Evolutionary conservation across 1,284 basidiomycete species (phyloP), one percentile per base, ranked within the genome.

Genomic region (Anthracocystis panici-leucophaei): DNA sequence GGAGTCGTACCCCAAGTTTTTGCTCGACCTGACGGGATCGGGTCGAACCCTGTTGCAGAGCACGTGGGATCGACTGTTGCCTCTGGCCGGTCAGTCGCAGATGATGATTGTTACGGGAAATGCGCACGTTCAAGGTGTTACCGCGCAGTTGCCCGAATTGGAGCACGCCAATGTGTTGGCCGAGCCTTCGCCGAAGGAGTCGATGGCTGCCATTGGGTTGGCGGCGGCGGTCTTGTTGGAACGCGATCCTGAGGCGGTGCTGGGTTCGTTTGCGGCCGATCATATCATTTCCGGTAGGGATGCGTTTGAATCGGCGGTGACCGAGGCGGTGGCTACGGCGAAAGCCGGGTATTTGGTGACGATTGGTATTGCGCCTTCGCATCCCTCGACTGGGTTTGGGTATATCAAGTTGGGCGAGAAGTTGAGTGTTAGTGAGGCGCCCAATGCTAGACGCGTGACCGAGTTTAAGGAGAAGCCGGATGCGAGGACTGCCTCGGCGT

Each of bases 381-480:
- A 83, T 55, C 84, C 84, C 1, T 82, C 81, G 8, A 85, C 84
- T 4, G 84, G 84, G 8, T 85, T 85, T 61, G 84, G 84, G 48
- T 85, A 85, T 57, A 85, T 85, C 75, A 85, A 84, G 77, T 77
- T 85, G 18, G 84, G 84, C 54, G 80, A 82, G 46, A 72, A 67
- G 42, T 78, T 84, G 20, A 56, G 42, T 16, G 59, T 82, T 20
- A 35, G 27, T 27, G 65, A 69, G 9, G 82, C 84, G 31, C 84
- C 84, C 29, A 85, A 85, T 57, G 84, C 82, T 2, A 71, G 82
- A 31, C 54, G 73, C 9, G 84, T 85, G 18, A 78, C 78, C 31
- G 82, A 85, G 59, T 85, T 85, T 77, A 84, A 84, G 77, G 84
- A 85, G 59, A 85, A 85, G 76, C 84, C 84, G n/a, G 84, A 85